A percentile compares a stretch with the other conserved stretches of the same genome.
Evolutionary conservation across 768 basidiomycete species (phyloP).

Genomic region (Termitomyces sp.): DNA sequence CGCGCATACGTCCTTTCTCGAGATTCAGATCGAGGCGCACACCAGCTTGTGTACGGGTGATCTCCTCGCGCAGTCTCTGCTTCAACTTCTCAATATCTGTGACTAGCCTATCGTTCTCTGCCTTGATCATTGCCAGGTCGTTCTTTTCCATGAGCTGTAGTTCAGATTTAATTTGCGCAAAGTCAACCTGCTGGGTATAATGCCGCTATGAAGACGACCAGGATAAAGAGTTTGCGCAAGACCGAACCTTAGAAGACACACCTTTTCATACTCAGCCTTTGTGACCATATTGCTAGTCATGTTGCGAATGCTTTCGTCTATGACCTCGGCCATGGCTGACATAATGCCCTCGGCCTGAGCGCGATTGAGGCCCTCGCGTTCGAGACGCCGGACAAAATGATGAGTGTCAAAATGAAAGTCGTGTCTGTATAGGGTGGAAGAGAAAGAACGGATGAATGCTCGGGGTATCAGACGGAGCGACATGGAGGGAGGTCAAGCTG

Average conservation of each 20-base stretch:
- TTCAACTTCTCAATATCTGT: slow-evolving; percentile 93
- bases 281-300: slow-evolving; percentile 97
- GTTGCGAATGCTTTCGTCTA: slow-evolving; percentile 93
- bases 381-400: slow-evolving; percentile 88
- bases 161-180: slow-evolving; percentile 94
- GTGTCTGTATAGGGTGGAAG: slow-evolving; percentile 19
- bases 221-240: background rate
- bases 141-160: slow-evolving; percentile 96
- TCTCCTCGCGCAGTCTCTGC: slow-evolving; percentile 88
- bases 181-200: slow-evolving; percentile 95
- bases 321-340: slow-evolving; percentile 94
- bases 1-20: slow-evolving; percentile 93
- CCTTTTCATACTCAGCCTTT: slow-evolving; percentile 96
- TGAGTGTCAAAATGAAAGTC: slow-evolving; percentile 95
- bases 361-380: slow-evolving; percentile 83
- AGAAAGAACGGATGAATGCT: slow-evolving; percentile 23
- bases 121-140: slow-evolving; percentile 91
- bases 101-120: slow-evolving; percentile 92
- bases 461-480: slow-evolving; percentile 4
- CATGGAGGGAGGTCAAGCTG: slow-evolving; percentile 1
- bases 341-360: slow-evolving; percentile 96
- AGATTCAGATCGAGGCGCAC: slow-evolving; percentile 93
- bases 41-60: slow-evolving; percentile 87
- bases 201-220: slow-evolving; percentile 53
- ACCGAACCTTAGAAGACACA: slow-evolving; percentile 23